These are phyloP conservation scores for Golubevia pallescens DNA, from an alignment of 1,284 basidiomycete species.

Conservation along the genomic window DNA sequence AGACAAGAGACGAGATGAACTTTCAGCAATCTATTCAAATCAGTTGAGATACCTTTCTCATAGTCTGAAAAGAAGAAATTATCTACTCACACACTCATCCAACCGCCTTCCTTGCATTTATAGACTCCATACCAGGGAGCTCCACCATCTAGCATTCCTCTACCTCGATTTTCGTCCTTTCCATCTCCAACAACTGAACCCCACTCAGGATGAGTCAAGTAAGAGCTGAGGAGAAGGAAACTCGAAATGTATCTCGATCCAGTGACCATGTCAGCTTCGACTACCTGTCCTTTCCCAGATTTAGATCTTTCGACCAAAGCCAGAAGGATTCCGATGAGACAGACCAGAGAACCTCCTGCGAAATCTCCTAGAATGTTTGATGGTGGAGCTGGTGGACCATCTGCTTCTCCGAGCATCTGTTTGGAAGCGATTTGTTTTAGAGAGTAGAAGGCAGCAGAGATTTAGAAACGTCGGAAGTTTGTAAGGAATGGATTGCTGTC, in stretches of 20 bases:
- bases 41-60: not conserved
- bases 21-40: not conserved
- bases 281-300: constrained; percentile 75
- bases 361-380: constrained; percentile 81
- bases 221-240: constrained; percentile 71
- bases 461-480: not conserved
- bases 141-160: constrained; percentile 76
- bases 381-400: constrained; percentile 75
- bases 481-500: not conserved
- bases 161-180: constrained; percentile 33
- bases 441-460: not conserved
- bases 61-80: constrained; percentile 71
- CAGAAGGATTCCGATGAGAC: constrained; percentile 76
- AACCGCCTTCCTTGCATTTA: constrained; percentile 74
- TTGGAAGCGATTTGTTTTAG: too few relatives aligned
- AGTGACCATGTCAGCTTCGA: constrained; percentile 81
- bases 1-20: not conserved
- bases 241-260: constrained; percentile 78
- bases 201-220: constrained; percentile 63
- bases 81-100: constrained; percentile 78
- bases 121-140: constrained; percentile 81
- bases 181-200: constrained; percentile 68
- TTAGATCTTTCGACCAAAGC: constrained; percentile 74
- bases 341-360: constrained; percentile 79
- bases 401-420: constrained; percentile 47